Percentiles rank a stretch among this genome's conserved stretches.
Evolutionary conservation across 306 rosid species (phyloP).

Genomic region (Lagenaria siceraria): DNA sequence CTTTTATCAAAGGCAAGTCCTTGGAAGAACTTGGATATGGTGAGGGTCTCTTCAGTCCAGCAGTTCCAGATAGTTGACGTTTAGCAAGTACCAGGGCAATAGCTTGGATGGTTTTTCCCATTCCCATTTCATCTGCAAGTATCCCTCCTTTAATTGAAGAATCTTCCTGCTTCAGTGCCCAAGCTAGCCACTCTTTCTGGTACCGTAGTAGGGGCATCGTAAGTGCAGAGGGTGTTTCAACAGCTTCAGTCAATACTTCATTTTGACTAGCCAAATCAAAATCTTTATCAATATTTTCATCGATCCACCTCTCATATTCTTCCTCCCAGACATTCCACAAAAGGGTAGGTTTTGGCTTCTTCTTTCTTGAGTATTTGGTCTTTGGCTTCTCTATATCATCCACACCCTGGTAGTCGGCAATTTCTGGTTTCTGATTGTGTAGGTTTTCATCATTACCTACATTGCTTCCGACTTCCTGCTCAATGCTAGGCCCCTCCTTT

Average conservation of each 20-base stretch:
- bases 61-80: constrained; percentile 22
- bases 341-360: constrained; percentile 17
- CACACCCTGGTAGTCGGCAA: not conserved
- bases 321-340: constrained; percentile 64
- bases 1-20: constrained; percentile 30
- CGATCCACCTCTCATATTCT: constrained; percentile 53
- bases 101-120: constrained; percentile 97
- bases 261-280: constrained; percentile 32
- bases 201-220: constrained; percentile 65
- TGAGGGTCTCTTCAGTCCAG: constrained; percentile 25
- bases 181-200: constrained; percentile 87
- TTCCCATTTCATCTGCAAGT: constrained; percentile 98
- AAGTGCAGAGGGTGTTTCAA: constrained; percentile 58
- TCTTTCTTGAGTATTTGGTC: constrained; percentile 13
- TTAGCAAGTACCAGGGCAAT: constrained; percentile 86
- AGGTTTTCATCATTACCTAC: not conserved
- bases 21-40: constrained; percentile 33
- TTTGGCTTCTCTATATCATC: constrained; percentile 5
- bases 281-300: constrained; percentile 30
- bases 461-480: not conserved
- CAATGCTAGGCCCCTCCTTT: not conserved
- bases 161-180: constrained; percentile 78
- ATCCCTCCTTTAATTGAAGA: constrained; percentile 65
- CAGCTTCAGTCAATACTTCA: constrained; percentile 43
- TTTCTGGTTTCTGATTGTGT: not conserved